These are phyloP conservation scores for Xerocomellus chrysenteron DNA, from an alignment of 768 basidiomycete genomes.

Conservation along the genomic window DNA sequence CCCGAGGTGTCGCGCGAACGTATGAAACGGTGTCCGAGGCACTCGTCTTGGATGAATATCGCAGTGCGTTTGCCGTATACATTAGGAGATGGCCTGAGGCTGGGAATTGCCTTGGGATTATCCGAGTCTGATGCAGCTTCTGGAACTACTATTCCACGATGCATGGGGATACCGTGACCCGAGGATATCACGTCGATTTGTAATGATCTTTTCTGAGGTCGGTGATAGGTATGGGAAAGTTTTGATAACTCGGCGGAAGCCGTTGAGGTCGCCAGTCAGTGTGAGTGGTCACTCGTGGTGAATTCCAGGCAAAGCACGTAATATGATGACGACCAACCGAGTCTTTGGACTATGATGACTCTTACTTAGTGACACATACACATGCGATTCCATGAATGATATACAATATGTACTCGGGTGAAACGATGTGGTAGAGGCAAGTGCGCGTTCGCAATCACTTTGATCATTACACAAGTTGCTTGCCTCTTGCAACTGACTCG, in stretches of 20 bases:
- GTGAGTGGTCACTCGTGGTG: too few species aligned
- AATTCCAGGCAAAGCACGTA: neutral
- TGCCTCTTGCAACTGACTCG: neutral
- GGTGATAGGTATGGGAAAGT: neutral
- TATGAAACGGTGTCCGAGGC: conserved; percentile 74
- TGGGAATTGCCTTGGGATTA: neutral
- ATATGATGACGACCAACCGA: neutral
- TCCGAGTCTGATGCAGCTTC: neutral
- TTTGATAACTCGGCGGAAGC: neutral
- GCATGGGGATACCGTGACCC: neutral
- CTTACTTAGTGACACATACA: neutral
- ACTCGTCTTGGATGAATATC: conserved; percentile 66
- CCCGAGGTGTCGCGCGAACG: conserved; percentile 69
- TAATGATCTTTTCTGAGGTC: too few species aligned
- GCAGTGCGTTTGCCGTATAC: conserved; percentile 17
- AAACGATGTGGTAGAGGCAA: neutral
- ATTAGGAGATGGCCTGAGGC: neutral
- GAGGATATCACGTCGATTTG: too few species aligned
- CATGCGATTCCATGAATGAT: neutral
- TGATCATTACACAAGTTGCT: neutral
- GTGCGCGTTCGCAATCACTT: neutral
- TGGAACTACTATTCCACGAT: neutral
- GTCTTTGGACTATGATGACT: neutral
- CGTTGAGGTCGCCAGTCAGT: neutral
- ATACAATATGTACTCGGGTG: neutral